Evolutionary conservation across 1,139 yeast genomes (phyloP), one percentile per base, ranked within the genome.

Genomic region (Hansenula lynferdii): DNA sequence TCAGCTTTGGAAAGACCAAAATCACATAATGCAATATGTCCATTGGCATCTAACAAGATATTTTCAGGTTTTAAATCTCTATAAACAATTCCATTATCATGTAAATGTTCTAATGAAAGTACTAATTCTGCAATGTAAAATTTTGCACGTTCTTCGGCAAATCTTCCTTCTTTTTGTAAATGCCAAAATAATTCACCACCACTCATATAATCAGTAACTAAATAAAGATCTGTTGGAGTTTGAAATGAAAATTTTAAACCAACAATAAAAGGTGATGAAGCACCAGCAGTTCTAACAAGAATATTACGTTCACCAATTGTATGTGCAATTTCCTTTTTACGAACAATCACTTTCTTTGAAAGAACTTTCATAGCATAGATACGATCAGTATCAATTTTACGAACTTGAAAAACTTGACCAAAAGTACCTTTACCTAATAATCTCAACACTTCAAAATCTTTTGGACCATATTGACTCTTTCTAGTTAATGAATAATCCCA

Each of bases 141-240:
- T 65, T 86, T 89, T 37, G 97, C 97, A 44, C 97, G 73, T 41
- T 84, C 90, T 67, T 92, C 97, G 41, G 83, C 64, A 58, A 92
- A 92, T 49, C 96, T 77, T 31, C 97, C 96, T 61, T 92, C 97
- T 58, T 86, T 86, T 64, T 92, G 97, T 58, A 92, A 70, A 66
- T 92, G 97, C 96, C 96, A 90, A 60, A 92, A 92, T 49, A 92
- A 71, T 64, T 92, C 98, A 43, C 98, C 98, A 31, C 98, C 98
- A 35, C 95, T 82, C 97, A 92, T 90, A 65, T 85, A 92, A 64
- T 92, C 98, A 2, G 97, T 92, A 23, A 92, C 97, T 42, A 92
- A 70, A 58, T 89, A 92, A 47, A 92, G 71, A 62, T 92, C 97
- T 0, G 85, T 69, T 31, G 95, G 95, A 1, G 97, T 92, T 66